Conservation (phyloP, 495 filamentous ascomycete genomes). For the Penicillium roqueforti region DNA sequence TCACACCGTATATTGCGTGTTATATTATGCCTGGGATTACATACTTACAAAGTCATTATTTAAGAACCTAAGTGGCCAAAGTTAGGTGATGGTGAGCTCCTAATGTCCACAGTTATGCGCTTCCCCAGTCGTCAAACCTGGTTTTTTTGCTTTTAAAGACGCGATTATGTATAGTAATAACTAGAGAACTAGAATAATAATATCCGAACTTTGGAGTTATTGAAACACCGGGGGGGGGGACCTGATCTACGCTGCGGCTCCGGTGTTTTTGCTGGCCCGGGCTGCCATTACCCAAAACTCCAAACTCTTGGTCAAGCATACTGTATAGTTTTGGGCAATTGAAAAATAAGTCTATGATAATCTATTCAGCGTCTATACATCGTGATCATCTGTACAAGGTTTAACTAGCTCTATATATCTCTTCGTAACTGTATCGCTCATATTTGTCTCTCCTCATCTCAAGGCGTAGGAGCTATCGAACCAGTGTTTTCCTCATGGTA, state of each 20-base stretch:
- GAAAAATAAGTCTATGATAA: not conserved
- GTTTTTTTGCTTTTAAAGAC: too few species aligned
- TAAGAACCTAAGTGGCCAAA: not conserved
- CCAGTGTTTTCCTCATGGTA: constrained; percentile 20
- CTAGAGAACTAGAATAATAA: too few species aligned
- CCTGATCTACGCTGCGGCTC: too few species aligned
- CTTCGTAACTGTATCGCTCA: not conserved
- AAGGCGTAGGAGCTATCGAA: not conserved
- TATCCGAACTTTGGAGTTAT: not conserved
- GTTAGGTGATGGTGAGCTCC: too few species aligned
- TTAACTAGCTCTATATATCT: not conserved
- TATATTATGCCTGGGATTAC: constrained; percentile 9
- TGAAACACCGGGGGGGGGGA: too few species aligned
- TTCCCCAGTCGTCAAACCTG: too few species aligned
- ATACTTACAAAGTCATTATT: not conserved
- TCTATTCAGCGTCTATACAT: not conserved
- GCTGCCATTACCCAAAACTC: not conserved
- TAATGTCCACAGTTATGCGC: too few species aligned
- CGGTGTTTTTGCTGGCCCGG: not conserved
- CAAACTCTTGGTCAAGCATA: not conserved
- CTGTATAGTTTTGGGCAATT: not conserved
- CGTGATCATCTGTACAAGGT: not conserved
- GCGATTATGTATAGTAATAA: too few species aligned
- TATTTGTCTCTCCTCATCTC: not conserved
- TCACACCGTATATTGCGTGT: too few species aligned